Evolutionary conservation across 495 filamentous ascomycete genomes (phyloP).

Genomic region (Penicillium cinerascens): DNA sequence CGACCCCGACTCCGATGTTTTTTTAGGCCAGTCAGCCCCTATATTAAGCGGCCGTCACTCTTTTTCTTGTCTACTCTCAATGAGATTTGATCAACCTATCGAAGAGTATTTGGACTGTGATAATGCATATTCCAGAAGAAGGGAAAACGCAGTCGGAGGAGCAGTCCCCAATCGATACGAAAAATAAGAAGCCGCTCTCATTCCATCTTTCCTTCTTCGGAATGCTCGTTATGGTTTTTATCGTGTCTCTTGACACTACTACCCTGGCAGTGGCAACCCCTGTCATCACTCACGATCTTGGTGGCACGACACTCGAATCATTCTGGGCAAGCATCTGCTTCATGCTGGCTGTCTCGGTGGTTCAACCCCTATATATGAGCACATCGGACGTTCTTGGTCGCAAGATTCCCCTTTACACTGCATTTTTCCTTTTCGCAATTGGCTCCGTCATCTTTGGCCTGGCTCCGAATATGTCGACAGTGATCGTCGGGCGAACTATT

Average conservation of each 20-base stretch:
- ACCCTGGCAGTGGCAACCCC: conserved; percentile 68
- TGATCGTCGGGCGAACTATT: conserved; percentile 31
- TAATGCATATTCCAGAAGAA: too few species aligned
- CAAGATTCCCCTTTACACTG: conserved; percentile 37
- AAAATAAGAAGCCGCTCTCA: not conserved
- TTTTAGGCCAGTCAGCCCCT: too few species aligned
- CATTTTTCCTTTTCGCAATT: conserved; percentile 36
- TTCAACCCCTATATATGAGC: conserved; percentile 37
- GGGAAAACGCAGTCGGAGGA: too few species aligned
- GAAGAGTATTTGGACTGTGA: too few species aligned
- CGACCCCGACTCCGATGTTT: too few species aligned
- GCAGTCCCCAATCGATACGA: too few species aligned
- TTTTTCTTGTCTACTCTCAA: too few species aligned
- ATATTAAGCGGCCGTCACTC: too few species aligned
- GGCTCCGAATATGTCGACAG: conserved; percentile 25
- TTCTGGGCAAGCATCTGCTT: conserved; percentile 54
- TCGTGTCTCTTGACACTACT: conserved; percentile 66
- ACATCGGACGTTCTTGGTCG: conserved; percentile 52
- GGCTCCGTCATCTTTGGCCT: conserved; percentile 43
- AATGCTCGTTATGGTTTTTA: conserved; percentile 55
- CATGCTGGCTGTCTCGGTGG: conserved; percentile 28
- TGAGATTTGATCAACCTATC: too few species aligned
- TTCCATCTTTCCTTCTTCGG: conserved; percentile 38
- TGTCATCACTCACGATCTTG: conserved; percentile 38
- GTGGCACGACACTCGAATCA: conserved; percentile 45